Conservation (phyloP, 352 stramenopile genomes). For the Blastocystis sp. region DNA sequence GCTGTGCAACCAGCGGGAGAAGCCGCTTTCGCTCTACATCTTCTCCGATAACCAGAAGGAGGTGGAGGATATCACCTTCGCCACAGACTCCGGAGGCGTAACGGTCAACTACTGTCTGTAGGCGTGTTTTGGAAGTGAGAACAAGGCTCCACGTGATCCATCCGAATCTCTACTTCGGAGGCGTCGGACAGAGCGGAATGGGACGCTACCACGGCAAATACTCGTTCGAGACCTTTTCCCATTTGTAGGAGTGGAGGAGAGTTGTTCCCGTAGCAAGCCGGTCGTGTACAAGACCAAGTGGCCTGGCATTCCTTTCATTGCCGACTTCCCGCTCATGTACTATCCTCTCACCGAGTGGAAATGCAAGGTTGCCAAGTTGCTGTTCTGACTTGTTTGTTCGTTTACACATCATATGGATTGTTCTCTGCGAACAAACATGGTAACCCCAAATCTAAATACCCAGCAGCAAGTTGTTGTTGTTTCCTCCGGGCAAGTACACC, state of each 20-base stretch:
- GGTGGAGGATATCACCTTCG: conserved; percentile 63
- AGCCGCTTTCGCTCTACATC: conserved; percentile 74
- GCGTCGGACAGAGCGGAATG: conserved; percentile 71
- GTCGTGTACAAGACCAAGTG: conserved; percentile 53
- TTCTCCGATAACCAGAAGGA: conserved; percentile 65
- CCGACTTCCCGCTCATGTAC: conserved; percentile 23
- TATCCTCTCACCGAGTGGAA: conserved; percentile 26
- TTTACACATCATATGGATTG: no score
- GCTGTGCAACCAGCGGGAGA: conserved; percentile 63
- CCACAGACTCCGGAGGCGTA: conserved; percentile 60
- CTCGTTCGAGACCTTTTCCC: conserved; percentile 60
- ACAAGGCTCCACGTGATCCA: conserved; percentile 59
- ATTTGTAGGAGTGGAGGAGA: not conserved
- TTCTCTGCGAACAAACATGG: no score
- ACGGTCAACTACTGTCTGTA: conserved; percentile 60
- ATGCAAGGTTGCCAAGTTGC: not conserved
- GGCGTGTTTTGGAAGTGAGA: not conserved
- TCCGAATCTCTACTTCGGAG: conserved; percentile 68
- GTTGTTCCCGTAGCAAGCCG: not conserved
- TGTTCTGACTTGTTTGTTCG: not conserved
- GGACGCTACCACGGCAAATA: conserved; percentile 70
- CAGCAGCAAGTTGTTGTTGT: conserved; percentile 67
- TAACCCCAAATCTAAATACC: not conserved
- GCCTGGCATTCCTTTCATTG: conserved; percentile 9
- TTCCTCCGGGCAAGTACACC: conserved; percentile 85